These are phyloP conservation scores for Claviceps capensis DNA, from an alignment of 2,329 filamentous ascomycete genomes.

Conservation along the genomic window DNA sequence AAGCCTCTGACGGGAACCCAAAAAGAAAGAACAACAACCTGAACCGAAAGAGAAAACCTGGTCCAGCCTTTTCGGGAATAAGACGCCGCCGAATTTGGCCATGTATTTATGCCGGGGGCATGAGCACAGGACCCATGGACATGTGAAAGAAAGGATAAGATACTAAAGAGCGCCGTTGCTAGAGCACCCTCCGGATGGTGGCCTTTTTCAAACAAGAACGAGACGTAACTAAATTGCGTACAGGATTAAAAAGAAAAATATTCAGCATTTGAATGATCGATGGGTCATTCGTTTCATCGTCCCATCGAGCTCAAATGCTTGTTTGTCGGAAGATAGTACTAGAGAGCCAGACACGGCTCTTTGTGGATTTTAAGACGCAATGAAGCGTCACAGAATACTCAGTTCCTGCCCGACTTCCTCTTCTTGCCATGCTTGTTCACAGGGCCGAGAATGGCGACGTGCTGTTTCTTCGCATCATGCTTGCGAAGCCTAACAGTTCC, in stretches of 20 bases:
- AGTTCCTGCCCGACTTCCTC: constrained; percentile 11
- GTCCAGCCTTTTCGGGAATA: neutral
- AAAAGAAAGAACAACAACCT: neutral
- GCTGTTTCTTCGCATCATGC: constrained; percentile 32
- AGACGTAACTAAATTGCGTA: constrained; percentile 8
- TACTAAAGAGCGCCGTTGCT: neutral
- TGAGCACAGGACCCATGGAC: neutral
- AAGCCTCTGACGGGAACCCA: constrained; percentile 1
- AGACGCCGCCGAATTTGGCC: neutral
- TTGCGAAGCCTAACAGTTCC: constrained; percentile 37
- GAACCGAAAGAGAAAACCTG: neutral
- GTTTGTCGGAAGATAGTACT: constrained; percentile 2
- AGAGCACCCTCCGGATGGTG: neutral
- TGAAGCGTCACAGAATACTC: constrained; percentile 6
- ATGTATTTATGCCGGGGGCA: neutral
- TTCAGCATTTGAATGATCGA: constrained; percentile 5
- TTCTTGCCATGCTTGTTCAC: constrained; percentile 28
- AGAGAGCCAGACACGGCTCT: too few species aligned
- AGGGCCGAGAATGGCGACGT: constrained; percentile 41
- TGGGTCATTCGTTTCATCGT: constrained; percentile 3
- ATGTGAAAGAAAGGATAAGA: neutral
- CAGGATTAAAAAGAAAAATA: constrained; percentile 1
- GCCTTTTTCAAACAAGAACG: constrained; percentile 3
- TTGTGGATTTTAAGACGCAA: too few species aligned
- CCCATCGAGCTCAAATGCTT: neutral